Evolutionary conservation across 192 early-diverging fungal genomes (phyloP).

Genomic region (Allomyces macrogynus): DNA sequence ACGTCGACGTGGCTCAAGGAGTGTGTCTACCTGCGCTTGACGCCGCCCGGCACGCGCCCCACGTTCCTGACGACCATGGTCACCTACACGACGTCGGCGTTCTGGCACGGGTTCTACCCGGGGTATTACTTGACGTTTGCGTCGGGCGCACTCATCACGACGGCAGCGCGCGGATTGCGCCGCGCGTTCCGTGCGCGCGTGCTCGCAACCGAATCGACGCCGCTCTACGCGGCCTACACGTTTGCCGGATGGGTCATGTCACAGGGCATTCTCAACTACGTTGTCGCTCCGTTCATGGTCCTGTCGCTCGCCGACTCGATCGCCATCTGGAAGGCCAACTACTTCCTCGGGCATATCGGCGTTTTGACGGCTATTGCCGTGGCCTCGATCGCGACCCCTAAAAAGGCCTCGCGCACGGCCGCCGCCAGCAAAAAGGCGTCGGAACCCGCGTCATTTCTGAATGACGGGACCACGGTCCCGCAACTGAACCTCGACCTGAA

Average conservation of each 20-base stretch:
- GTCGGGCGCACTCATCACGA: constrained; percentile 31
- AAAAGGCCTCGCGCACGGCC: too few relatives aligned
- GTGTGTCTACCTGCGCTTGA: constrained; percentile 60
- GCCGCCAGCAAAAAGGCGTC: too few relatives aligned
- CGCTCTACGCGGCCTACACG: constrained; percentile 41
- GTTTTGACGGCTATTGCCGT: too few relatives aligned
- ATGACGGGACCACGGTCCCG: too few relatives aligned
- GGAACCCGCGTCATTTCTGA: too few relatives aligned
- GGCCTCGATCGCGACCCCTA: too few relatives aligned
- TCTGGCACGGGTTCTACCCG: constrained; percentile 92
- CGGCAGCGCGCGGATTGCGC: constrained; percentile 23
- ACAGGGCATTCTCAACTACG: constrained; percentile 43
- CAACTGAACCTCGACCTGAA: too few relatives aligned
- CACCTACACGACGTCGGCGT: constrained; percentile 65
- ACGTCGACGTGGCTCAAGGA: constrained; percentile 73
- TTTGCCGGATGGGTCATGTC: constrained; percentile 42
- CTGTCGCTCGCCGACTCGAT: constrained; percentile 31
- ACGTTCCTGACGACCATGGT: constrained; percentile 36
- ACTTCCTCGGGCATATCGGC: constrained; percentile 33
- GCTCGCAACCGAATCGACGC: constrained; percentile 13
- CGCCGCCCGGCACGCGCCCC: constrained; percentile 24
- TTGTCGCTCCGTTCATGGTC: constrained; percentile 47
- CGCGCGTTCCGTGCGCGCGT: constrained; percentile 40
- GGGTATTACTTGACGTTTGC: constrained; percentile 64
- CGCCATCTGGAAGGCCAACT: constrained; percentile 36